A percentile compares a stretch with the other conserved stretches of the same genome.
phyloP scores from a whole-genome alignment of 306 rosid species.

The Alnus glutinosa region DNA sequence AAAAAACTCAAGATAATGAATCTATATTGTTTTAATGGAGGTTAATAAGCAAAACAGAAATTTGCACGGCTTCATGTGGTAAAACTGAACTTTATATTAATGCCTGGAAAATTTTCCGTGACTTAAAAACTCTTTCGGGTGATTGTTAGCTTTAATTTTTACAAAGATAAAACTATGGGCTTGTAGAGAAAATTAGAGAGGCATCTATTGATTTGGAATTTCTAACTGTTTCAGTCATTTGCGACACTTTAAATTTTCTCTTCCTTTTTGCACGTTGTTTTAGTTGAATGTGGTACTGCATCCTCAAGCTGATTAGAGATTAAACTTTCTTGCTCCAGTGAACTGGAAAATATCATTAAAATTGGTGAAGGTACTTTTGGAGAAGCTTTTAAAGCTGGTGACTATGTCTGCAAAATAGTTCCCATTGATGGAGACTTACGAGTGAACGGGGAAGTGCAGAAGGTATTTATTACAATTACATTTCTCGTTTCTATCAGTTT shows the following conservation, averaged over 20 bases:
- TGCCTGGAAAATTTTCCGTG: not conserved
- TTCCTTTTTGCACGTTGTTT: slow-evolving; percentile 4
- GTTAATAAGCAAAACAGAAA: not conserved
- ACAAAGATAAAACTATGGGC: not conserved
- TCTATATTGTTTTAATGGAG: not conserved
- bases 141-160: not conserved
- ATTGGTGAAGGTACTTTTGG: slow-evolving; percentile 95
- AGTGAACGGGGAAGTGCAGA: slow-evolving; percentile 90
- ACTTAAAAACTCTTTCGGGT: not conserved
- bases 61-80: not conserved
- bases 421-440: slow-evolving; percentile 81
- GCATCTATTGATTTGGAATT: not conserved
- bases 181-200: not conserved
- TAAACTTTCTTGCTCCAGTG: slow-evolving; percentile 47
- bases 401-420: slow-evolving; percentile 83
- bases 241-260: slow-evolving; percentile 2
- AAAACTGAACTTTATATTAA: not conserved
- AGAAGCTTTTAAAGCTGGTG: slow-evolving; percentile 86
- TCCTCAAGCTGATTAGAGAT: slow-evolving; percentile 27
- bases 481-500: slow-evolving; percentile 9
- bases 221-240: slow-evolving; percentile 10
- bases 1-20: not conserved
- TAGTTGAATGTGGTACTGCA: slow-evolving; percentile 14
- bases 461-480: slow-evolving; percentile 48
- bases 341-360: slow-evolving; percentile 56